Conservation (phyloP, 495 filamentous ascomycete genomes). For the Penicillium verhagenii region DNA sequence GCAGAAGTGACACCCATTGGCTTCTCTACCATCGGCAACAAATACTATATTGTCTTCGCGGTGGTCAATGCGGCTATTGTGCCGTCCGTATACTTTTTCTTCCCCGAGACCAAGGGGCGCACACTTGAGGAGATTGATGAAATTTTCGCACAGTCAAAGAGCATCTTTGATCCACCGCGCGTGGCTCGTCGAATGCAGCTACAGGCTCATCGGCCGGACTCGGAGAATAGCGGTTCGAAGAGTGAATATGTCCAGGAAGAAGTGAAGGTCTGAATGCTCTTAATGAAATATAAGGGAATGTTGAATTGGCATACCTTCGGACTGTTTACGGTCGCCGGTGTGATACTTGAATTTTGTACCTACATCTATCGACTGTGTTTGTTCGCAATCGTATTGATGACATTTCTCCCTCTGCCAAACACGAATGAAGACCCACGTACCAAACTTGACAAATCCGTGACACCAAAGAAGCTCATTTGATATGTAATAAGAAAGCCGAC, state of each 20-base stretch:
- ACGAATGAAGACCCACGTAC: too few relatives aligned
- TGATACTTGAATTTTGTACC: not conserved
- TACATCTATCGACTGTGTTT: not conserved
- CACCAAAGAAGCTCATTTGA: too few relatives aligned
- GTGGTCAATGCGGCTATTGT: slow-evolving; percentile 48
- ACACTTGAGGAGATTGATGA: slow-evolving; percentile 78
- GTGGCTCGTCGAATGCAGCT: slow-evolving; percentile 30
- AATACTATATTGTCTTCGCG: slow-evolving; percentile 52
- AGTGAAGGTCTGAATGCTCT: not conserved
- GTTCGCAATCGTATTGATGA: too few relatives aligned
- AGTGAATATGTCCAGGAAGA: not conserved
- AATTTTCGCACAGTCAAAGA: slow-evolving; percentile 51
- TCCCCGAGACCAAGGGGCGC: slow-evolving; percentile 55
- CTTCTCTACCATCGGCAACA: slow-evolving; percentile 43
- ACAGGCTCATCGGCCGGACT: slow-evolving; percentile 7
- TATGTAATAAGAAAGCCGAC: too few relatives aligned
- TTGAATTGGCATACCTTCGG: not conserved
- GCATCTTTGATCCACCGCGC: slow-evolving; percentile 30
- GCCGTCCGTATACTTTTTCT: slow-evolving; percentile 56
- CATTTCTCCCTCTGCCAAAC: not conserved
- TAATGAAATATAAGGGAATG: not conserved
- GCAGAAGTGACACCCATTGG: slow-evolving; percentile 46
- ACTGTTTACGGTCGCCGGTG: not conserved
- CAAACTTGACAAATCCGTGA: too few relatives aligned
- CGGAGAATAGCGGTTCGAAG: slow-evolving; percentile 1